Percentiles rank a stretch among this genome's conserved stretches.
Evolutionary conservation across 2,329 filamentous ascomycete genomes (phyloP).

Genomic region (Neopestalotiopsis sp.): DNA sequence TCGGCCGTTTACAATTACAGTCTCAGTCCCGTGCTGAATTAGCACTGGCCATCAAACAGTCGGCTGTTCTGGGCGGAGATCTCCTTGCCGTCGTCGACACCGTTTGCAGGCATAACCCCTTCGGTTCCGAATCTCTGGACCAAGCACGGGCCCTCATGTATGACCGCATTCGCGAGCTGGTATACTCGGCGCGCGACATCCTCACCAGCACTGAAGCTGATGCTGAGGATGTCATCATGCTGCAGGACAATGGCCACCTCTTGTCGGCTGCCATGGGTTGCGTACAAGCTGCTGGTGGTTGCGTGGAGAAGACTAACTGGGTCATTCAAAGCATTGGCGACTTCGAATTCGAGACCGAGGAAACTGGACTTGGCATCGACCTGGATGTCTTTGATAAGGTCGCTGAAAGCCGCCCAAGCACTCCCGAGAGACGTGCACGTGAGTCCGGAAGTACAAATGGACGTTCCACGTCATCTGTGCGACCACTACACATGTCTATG

Average conservation of each 20-base stretch:
- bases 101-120: slow-evolving; percentile 78
- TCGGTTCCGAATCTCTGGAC: slow-evolving; percentile 69
- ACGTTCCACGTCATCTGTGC: slow-evolving; percentile 24
- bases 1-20: slow-evolving; percentile 86
- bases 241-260: slow-evolving; percentile 77
- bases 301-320: slow-evolving; percentile 82
- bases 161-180: slow-evolving; percentile 77
- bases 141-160: slow-evolving; percentile 78
- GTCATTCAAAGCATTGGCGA: slow-evolving; percentile 90
- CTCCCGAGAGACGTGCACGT: slow-evolving; percentile 43
- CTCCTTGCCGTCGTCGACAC: slow-evolving; percentile 81
- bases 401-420: slow-evolving; percentile 35
- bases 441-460: slow-evolving; percentile 41
- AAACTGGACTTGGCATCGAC: slow-evolving; percentile 59
- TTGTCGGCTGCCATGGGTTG: slow-evolving; percentile 83
- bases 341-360: slow-evolving; percentile 82
- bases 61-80: slow-evolving; percentile 79
- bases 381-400: slow-evolving; percentile 53
- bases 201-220: slow-evolving; percentile 71
- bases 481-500: slow-evolving; percentile 47
- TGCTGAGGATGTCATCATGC: slow-evolving; percentile 79
- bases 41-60: slow-evolving; percentile 80
- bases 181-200: slow-evolving; percentile 80
- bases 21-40: slow-evolving; percentile 89
- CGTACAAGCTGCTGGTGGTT: slow-evolving; percentile 89